phyloP scores from a whole-genome alignment of 1,284 basidiomycete species.

The Boletus austroedulis region DNA sequence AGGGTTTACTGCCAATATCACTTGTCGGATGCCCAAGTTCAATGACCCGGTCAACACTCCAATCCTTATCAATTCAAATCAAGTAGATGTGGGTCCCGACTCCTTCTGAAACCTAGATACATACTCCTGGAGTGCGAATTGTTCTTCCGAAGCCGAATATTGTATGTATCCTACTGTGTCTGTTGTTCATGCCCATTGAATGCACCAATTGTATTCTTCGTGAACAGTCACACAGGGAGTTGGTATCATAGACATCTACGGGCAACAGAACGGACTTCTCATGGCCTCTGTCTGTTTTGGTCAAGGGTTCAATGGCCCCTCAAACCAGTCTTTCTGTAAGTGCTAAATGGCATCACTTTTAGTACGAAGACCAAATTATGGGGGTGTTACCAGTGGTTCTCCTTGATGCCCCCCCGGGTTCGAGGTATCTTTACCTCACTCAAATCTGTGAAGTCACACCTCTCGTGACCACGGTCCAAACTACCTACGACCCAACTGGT shows the following conservation, averaged over 20 bases:
- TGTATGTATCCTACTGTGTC: background rate
- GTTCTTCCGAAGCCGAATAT: background rate
- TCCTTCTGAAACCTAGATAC: background rate
- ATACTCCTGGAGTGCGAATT: background rate
- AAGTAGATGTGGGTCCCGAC: too few relatives aligned
- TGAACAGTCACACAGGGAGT: background rate
- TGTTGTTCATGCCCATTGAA: too few relatives aligned
- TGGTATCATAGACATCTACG: background rate
- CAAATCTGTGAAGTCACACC: background rate
- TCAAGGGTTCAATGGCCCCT: background rate
- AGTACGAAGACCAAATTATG: background rate
- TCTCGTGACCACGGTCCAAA: background rate
- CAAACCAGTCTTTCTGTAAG: background rate
- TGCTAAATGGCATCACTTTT: background rate
- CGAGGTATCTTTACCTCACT: background rate
- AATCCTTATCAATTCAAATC: background rate
- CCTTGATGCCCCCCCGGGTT: background rate
- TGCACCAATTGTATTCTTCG: too few relatives aligned
- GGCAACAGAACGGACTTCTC: background rate
- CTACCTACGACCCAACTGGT: background rate
- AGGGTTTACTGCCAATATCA: background rate
- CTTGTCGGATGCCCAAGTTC: background rate
- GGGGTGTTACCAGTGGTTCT: background rate
- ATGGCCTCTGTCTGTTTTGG: background rate
- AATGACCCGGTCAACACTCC: background rate